Conservation (phyloP, 345 rosid species). For the Gossypium australe region DNA sequence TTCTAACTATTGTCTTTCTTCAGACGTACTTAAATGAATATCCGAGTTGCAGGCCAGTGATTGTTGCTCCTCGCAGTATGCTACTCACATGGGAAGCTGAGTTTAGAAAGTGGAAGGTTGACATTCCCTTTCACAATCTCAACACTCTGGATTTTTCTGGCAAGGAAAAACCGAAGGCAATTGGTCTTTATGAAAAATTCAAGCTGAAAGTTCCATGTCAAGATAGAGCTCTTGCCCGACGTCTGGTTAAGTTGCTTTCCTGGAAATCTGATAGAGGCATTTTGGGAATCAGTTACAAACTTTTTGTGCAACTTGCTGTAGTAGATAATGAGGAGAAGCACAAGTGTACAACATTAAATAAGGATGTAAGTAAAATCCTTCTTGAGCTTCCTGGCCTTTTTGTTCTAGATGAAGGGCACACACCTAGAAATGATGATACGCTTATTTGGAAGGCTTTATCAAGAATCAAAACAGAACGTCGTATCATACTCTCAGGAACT, state of each 20-base stretch:
- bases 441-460: slow-evolving; percentile 40
- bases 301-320: slow-evolving; percentile 37
- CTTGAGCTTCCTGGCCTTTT: slow-evolving; percentile 33
- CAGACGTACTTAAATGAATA: slow-evolving; percentile 46
- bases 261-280: slow-evolving; percentile 43
- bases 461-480: slow-evolving; percentile 31
- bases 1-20: slow-evolving; percentile 64
- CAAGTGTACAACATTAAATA: slow-evolving; percentile 8
- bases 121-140: slow-evolving; percentile 53
- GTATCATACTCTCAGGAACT: slow-evolving; percentile 58
- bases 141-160: slow-evolving; percentile 34
- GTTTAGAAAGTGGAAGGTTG: slow-evolving; percentile 57
- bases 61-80: slow-evolving; percentile 63
- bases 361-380: slow-evolving; percentile 19
- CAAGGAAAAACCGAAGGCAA: slow-evolving; percentile 23
- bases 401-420: slow-evolving; percentile 65
- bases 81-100: slow-evolving; percentile 76
- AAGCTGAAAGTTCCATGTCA: neutral
- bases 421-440: slow-evolving; percentile 41
- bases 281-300: slow-evolving; percentile 41
- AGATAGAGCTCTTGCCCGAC: neutral
- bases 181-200: neutral
- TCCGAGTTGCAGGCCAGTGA: slow-evolving; percentile 56
- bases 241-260: slow-evolving; percentile 39
- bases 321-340: neutral